phyloP scores from a whole-genome alignment of 495 filamentous ascomycete species.

The Hypomontagnella submonticulosa region DNA sequence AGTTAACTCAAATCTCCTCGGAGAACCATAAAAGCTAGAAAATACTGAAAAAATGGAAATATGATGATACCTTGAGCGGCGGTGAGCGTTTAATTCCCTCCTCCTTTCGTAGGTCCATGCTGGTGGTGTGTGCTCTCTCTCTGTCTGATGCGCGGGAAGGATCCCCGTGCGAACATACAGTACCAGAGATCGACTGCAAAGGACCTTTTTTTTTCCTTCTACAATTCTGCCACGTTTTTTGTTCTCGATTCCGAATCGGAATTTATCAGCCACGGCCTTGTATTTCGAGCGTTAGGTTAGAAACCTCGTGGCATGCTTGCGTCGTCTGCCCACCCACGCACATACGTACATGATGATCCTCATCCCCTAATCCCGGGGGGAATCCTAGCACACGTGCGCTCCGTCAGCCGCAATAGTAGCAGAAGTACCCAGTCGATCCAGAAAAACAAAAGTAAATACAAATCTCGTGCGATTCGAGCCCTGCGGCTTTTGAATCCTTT shows the following conservation, averaged over 20 bases:
- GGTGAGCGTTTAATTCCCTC: conserved; percentile 9
- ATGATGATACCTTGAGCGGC: neutral
- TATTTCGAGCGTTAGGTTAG: conserved; percentile 23
- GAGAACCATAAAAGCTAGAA: neutral
- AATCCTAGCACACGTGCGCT: conserved; percentile 37
- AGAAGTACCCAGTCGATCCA: conserved; percentile 31
- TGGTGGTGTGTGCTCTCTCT: neutral
- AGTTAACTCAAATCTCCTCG: too few relatives aligned
- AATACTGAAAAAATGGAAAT: conserved; percentile 4
- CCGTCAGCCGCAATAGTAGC: conserved; percentile 38
- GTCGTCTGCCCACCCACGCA: conserved; percentile 15
- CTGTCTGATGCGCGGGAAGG: conserved; percentile 37
- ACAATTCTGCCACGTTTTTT: conserved; percentile 20
- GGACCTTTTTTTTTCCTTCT: conserved; percentile 21
- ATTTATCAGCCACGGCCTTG: conserved; percentile 25
- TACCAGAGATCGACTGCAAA: conserved; percentile 24
- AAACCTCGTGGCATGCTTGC: conserved; percentile 39
- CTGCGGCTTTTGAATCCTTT: conserved; percentile 14
- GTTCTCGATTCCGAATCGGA: conserved; percentile 24
- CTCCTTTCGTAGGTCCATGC: neutral
- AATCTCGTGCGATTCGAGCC: conserved; percentile 17
- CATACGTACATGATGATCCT: conserved; percentile 33
- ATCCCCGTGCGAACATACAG: conserved; percentile 22
- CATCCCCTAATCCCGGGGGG: conserved; percentile 26
- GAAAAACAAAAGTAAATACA: conserved; percentile 10